Base-by-base conservation (phyloP, 2,329 filamentous ascomycete genomes). In the Zalaria sp. region DNA sequence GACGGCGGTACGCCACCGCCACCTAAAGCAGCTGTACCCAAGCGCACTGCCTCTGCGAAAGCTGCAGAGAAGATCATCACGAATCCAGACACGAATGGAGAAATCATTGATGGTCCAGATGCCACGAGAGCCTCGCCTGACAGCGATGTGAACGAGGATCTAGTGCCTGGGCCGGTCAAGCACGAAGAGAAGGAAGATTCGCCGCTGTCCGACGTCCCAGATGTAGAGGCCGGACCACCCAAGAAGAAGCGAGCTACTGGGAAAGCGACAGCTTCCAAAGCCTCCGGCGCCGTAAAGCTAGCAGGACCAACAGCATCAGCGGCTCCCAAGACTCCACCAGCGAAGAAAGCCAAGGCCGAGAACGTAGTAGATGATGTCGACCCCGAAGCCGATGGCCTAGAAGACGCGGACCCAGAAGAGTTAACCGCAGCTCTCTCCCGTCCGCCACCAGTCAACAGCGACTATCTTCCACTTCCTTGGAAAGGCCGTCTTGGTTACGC, bases 381-480 rank as follows among this genome's bases (percentile, higher is more conserved):
- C 53, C 69, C 70, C 11, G 75, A 79, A 54, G 71, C 62, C 1
- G 71, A 74, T 11, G 68, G 62, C 25, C 62, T 63, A 5, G 69
- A 71, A 40, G 62, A 71, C 25, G 64, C 67, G 6, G 69, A 75
- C 25, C 66, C 71, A 34, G 70, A 73, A 50, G 75, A 79, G 51
- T 60, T 79, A 39, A 68, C 73, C 48, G 68, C 72, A 50, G 75
- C 76, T 18, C 52, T 73, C 25, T 68, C 71, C 5, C 69, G 85
- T 42, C 73, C 81, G 8, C 85, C 86, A 5, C 76, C 87, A 0
- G 77, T 93, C 10, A 83, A 95, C 54, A 94, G 86, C 55, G 75
- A 75, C 48, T 84, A 80, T 53, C 68, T 95, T 18, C 89, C 89
- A 25, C 60, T 95, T 25, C 89, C 88, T 0, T 95, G 88, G 88